phyloP scores from a whole-genome alignment of 73 alveolate species.

The Paramecium bursaria region DNA sequence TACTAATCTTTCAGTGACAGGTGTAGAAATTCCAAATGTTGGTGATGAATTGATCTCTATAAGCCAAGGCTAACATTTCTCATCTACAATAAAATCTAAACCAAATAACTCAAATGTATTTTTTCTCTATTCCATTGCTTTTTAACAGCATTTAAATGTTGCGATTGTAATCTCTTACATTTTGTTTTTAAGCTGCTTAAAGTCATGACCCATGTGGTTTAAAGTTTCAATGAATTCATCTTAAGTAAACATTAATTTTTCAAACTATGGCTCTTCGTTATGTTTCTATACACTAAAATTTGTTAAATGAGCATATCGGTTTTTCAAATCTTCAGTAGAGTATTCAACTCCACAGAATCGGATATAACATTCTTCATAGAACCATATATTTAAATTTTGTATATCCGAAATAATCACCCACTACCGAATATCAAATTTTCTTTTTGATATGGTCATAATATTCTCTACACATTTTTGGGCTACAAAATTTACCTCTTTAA shows the following conservation, averaged over 20 bases:
- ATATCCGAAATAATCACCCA: conserved; percentile 78
- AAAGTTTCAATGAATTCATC: conserved; percentile 50
- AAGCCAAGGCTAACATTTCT: conserved; percentile 64
- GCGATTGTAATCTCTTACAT: conserved; percentile 57
- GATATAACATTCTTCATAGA: conserved; percentile 79
- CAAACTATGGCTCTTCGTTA: conserved; percentile 33
- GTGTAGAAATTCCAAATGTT: conserved; percentile 64
- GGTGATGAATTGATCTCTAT: conserved; percentile 67
- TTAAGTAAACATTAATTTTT: conserved; percentile 58
- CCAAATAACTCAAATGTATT: conserved; percentile 66
- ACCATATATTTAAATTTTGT: conserved; percentile 78
- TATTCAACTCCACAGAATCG: conserved; percentile 74
- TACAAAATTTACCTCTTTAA: conserved; percentile 83
- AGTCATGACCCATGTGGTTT: conserved; percentile 38
- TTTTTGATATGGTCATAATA: conserved; percentile 87
- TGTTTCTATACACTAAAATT: conserved; percentile 60
- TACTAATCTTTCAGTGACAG: conserved; percentile 63
- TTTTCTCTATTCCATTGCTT: conserved; percentile 62
- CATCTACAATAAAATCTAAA: conserved; percentile 67
- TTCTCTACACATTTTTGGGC: conserved; percentile 95
- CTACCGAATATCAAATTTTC: conserved; percentile 89
- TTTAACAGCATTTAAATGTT: conserved; percentile 62
- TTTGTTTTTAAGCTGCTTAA: conserved; percentile 36
- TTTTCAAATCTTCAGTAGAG: conserved; percentile 54
- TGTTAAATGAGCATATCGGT: conserved; percentile 67